These are phyloP conservation scores for Rhizoclosmatium globosum DNA, from an alignment of 192 early-diverging fungal species.

Conservation along the genomic window DNA sequence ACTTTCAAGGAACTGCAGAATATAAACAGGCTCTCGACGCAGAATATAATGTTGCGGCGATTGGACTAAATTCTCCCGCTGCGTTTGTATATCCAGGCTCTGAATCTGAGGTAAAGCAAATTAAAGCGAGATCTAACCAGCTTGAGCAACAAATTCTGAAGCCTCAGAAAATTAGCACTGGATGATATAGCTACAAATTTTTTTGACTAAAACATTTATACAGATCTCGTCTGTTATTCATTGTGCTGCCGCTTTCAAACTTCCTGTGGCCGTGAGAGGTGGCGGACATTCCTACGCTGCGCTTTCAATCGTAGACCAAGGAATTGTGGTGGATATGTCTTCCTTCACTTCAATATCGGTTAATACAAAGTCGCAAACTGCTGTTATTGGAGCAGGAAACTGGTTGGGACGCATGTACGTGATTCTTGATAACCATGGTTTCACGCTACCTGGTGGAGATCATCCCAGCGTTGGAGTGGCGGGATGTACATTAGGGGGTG, in stretches of 20 bases:
- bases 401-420: conserved; percentile 36
- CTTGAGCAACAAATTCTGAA: too few relatives aligned
- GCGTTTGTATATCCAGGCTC: background rate
- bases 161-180: too few relatives aligned
- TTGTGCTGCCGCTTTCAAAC: conserved; percentile 11
- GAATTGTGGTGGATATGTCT: conserved; percentile 29
- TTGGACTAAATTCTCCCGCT: background rate
- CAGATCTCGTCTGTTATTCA: conserved; percentile 21
- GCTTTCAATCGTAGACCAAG: conserved; percentile 15
- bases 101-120: background rate
- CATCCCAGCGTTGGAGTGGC: conserved; percentile 31
- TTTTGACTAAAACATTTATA: background rate
- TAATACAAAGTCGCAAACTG: conserved; percentile 14
- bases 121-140: background rate
- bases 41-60: background rate
- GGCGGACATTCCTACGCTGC: conserved; percentile 33
- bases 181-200: background rate
- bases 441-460: conserved; percentile 31
- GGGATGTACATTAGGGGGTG: conserved; percentile 38
- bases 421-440: conserved; percentile 9
- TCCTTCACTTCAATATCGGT: conserved; percentile 26
- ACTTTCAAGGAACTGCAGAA: background rate
- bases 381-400: conserved; percentile 34
- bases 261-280: conserved; percentile 9
- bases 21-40: background rate